Conservation (phyloP, 495 filamentous ascomycete genomes). For the Penicillium bialowiezense region DNA sequence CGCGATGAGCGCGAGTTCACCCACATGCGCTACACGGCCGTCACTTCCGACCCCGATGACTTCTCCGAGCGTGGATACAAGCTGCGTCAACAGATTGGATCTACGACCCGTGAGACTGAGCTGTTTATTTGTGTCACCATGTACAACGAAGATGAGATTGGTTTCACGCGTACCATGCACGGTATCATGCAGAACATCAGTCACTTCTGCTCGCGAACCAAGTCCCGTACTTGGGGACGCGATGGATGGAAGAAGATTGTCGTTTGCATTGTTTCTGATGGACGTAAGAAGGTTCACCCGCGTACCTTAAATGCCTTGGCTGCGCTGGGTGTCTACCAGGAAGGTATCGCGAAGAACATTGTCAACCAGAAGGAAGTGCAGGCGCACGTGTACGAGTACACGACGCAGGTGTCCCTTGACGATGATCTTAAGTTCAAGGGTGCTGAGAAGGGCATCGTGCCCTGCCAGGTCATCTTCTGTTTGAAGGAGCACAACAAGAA, state of each 20-base stretch:
- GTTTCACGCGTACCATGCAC: constrained; percentile 97
- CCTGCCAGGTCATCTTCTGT: constrained; percentile 98
- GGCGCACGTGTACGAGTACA: constrained; percentile 98
- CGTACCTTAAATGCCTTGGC: constrained; percentile 93
- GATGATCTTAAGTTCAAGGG: constrained; percentile 97
- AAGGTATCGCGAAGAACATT: constrained; percentile 96
- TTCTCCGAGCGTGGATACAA: constrained; percentile 87
- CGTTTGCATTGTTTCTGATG: constrained; percentile 92
- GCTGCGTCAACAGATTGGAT: constrained; percentile 89
- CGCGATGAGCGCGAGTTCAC: constrained; percentile 95
- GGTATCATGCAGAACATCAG: constrained; percentile 97
- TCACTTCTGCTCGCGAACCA: constrained; percentile 90
- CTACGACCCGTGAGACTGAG: constrained; percentile 88
- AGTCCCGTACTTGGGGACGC: constrained; percentile 94
- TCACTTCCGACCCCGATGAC: constrained; percentile 96
- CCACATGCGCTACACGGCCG: constrained; percentile 99
- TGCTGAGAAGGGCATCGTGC: constrained; percentile 98
- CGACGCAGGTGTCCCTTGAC: constrained; percentile 95
- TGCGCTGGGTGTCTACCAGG: constrained; percentile 97
- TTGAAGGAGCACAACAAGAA: constrained; percentile 97
- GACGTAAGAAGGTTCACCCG: constrained; percentile 89
- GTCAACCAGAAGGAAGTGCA: constrained; percentile 85
- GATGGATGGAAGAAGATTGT: constrained; percentile 99
- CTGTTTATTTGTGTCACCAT: constrained; percentile 97
- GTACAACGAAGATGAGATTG: constrained; percentile 97